Evolutionary conservation across 805 yeast species (phyloP), one percentile per base, ranked within the genome.

Genomic region (Saturnispora gosingensis): DNA sequence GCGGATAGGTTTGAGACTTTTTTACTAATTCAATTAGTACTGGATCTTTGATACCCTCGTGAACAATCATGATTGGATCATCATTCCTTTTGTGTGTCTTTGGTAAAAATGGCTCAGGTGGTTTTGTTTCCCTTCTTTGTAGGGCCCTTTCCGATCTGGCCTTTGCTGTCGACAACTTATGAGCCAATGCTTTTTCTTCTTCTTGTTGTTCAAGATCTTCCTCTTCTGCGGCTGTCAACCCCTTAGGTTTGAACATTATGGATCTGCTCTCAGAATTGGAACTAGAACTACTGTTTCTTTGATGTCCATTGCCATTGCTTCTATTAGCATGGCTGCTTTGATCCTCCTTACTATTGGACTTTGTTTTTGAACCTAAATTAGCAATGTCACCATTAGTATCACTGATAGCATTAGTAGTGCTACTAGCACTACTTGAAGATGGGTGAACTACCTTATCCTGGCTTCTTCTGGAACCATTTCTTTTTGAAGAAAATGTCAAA

Each of bases 11-110:
- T 13, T 35, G 47, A 35, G 51, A 49, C 18, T 43, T 49, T 28
- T 34, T 49, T 5, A 49, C 43, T 22, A 49, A 49, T 43, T 43
- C 51, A 35, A 43, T 43, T 10, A 49, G 43, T 7, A 3, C 22
- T 11, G 47, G 43, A 20, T 49, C 51, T 22, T 49, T 43, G n/a
- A 49, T 49, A 13, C 38, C 43, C 15, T 43, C 47, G 5, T 46
- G 51, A 9, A 49, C 27, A 13, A 49, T 43, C 43, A 43, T 25
- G 15, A 22, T 20, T 34, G 50, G 42, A 9, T 42, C 46, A 7
- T 42, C 42, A n/a, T 9, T 25, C n/a, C 24, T 32, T 22, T 42
- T 32, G 13, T 15, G 24, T 16, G 34, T 13, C 20, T 39, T 47
- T 27, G 36, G 45, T 47, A 20, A 13, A 22, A 16, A 15, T 15